Evolutionary conservation across 2,329 filamentous ascomycete genomes (phyloP), one percentile per base, ranked within the genome.

Genomic region (Pseudogymnoascus destructans): DNA sequence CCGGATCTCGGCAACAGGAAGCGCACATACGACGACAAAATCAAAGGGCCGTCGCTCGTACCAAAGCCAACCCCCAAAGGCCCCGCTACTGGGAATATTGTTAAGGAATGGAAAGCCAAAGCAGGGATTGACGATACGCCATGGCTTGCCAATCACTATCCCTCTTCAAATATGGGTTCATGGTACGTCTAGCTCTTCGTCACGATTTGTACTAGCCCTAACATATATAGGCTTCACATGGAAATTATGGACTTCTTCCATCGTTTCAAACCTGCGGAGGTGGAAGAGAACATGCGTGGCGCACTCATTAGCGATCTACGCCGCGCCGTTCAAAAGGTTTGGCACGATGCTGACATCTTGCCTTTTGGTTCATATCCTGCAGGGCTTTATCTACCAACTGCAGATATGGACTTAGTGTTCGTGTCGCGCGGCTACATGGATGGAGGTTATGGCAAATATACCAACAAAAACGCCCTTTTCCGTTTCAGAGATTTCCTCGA

Each of bases 341-440:
- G 82, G 65, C 71, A 74, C 10, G 79, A 81, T 52, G 81, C 84
- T 9, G 77, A 84, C 55, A 75, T 96, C 6, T 75, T 79, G 32
- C 78, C 85, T 8, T 98, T 98, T 69, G 93, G 93, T n/a, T 97
- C 93, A 0, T 98, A 91, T 71, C 91, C 89, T 64, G 89, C 89
- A 2, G 89, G 87, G 8, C 66, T 80, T 5, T 88, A 87, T 67
- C 74, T 89, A 8, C 85, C 85, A 5, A 84, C 87, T 1, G 89
- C 88, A 13, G 93, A 98, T 68, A 95, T 98, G 84, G 93, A 98
- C 69, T 76, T 98, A 54, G 93, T 95, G 2, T 79, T 93, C 57
- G 80, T 91, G 56, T 85, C 84, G 2, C 68, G 72, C 1, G 74
- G 75, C 23, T 89, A 81, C 63, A 75, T 82, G 62, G 69, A 73